Evolutionary conservation across 495 filamentous ascomycete genomes (phyloP).

Genomic region (Beverwykella pulmonaria): DNA sequence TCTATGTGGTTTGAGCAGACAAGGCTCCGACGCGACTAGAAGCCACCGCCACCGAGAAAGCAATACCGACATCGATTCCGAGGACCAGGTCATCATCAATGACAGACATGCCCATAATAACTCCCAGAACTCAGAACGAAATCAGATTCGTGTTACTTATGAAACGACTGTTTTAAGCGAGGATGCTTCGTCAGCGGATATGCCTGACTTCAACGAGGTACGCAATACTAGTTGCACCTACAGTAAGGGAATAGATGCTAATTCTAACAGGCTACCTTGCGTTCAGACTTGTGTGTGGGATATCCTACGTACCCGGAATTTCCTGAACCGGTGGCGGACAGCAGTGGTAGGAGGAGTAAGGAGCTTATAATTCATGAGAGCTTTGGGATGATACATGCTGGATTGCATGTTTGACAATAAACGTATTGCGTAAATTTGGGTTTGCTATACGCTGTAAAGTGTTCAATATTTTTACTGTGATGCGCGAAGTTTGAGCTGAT

Average conservation of each 20-base stretch:
- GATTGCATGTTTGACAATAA: neutral
- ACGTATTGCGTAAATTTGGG: no score
- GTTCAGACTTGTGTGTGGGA: neutral
- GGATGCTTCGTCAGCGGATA: neutral
- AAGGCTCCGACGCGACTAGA: neutral
- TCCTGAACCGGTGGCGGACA: neutral
- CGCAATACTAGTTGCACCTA: neutral
- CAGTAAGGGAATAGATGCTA: no score
- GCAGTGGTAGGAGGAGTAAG: neutral
- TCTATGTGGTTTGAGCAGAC: neutral
- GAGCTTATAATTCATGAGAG: neutral
- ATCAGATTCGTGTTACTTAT: slow-evolving; percentile 14
- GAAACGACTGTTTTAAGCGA: slow-evolving; percentile 13
- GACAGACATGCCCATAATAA: neutral
- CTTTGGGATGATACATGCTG: neutral
- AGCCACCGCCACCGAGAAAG: neutral
- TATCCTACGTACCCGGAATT: neutral
- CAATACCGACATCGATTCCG: neutral
- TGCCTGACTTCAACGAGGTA: slow-evolving; percentile 12
- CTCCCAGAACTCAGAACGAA: neutral
- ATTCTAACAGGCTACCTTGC: neutral
- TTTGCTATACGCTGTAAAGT: no score
- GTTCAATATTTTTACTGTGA: no score
- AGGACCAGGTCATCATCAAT: neutral
- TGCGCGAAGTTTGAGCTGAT: no score